Base-by-base conservation (phyloP, 805 yeast species). In the Hanseniaspora lindneri region DNA sequence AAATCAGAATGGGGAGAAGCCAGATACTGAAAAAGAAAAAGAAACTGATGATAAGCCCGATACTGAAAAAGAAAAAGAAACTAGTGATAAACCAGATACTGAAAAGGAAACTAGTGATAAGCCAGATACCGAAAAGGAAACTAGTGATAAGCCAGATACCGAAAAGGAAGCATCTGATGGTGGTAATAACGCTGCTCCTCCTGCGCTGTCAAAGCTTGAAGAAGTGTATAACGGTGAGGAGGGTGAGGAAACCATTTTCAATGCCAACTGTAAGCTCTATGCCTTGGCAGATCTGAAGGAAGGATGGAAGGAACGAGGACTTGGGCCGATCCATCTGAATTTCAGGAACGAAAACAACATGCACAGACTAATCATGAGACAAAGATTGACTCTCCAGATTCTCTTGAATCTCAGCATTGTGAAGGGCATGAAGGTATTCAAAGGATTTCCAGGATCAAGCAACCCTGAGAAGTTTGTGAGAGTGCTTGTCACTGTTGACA, bases 251-350 rank as follows among this genome's bases (percentile, higher is more conserved):
- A 75, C 83, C 0, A 59, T 80, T 7, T 84, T 75, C 61, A 75
- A 76, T 39, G 73, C 82, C 33, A 78, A 81, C 41, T 85, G 94
- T 3, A 85, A 88, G 59, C 66, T 92, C 24, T 92, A 88, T 60
- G 83, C 83, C 57, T 67, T 88, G 27, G 67, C 79, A 0, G 73
- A 77, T 32, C 69, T 82, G 3, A 61, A 73, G 8, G 77, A 73
- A 16, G 96, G 96, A 2, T 92, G 98, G 98, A 92, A 85, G 61
- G 98, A 92, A 64, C 76, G 92, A 58, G 98, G 98, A 21, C 71
- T 83, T 36, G 98, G 98, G 2, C 73, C 76, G 4, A 66, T 92
- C n/a, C 95, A 85, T 60, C 73, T 92, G 23, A 89, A 92, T 63
- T 63, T 65, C 40, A 58, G 62, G 44, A 54, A 54, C n/a, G 52